Conservation (phyloP, 2,329 filamentous ascomycete species). For the Shiraia sp. region DNA sequence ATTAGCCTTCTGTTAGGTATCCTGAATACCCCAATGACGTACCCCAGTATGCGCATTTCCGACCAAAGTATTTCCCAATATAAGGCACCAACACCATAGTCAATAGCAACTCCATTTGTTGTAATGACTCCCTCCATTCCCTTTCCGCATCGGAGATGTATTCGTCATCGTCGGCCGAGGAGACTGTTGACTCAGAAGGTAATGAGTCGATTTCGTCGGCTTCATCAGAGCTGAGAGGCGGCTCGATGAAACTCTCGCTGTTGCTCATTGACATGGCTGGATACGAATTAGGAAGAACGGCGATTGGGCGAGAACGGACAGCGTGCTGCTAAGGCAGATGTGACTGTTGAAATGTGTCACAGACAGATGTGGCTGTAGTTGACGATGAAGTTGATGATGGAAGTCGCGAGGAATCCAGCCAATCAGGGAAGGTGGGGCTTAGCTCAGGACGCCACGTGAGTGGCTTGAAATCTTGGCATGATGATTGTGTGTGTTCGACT, state of each 20-base stretch:
- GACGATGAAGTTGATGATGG: too few species aligned
- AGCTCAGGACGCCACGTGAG: constrained; percentile 17
- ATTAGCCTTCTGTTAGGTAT: constrained; percentile 3
- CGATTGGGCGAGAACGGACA: neutral
- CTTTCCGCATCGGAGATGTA: constrained; percentile 80
- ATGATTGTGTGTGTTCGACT: constrained; percentile 14
- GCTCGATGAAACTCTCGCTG: constrained; percentile 44
- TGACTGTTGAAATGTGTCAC: constrained; percentile 3
- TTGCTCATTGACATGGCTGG: constrained; percentile 42
- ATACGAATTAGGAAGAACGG: neutral
- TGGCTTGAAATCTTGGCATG: constrained; percentile 17
- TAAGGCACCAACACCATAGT: constrained; percentile 96
- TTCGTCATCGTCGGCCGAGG: constrained; percentile 60
- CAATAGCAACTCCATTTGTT: constrained; percentile 89
- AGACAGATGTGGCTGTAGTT: neutral
- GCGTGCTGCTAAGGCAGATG: constrained; percentile 17
- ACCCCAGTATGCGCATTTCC: constrained; percentile 98
- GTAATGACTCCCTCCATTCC: constrained; percentile 92
- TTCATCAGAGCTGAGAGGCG: constrained; percentile 31
- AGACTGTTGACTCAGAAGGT: constrained; percentile 56
- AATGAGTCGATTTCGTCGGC: constrained; percentile 55
- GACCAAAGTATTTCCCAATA: constrained; percentile 89
- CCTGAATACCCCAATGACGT: constrained; percentile 44
- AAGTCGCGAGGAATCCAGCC: constrained; percentile 13
- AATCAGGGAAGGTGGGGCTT: constrained; percentile 33